Evolutionary conservation across 2,329 filamentous ascomycete species (phyloP).

Genomic region (Pseudogymnoascus sp.): DNA sequence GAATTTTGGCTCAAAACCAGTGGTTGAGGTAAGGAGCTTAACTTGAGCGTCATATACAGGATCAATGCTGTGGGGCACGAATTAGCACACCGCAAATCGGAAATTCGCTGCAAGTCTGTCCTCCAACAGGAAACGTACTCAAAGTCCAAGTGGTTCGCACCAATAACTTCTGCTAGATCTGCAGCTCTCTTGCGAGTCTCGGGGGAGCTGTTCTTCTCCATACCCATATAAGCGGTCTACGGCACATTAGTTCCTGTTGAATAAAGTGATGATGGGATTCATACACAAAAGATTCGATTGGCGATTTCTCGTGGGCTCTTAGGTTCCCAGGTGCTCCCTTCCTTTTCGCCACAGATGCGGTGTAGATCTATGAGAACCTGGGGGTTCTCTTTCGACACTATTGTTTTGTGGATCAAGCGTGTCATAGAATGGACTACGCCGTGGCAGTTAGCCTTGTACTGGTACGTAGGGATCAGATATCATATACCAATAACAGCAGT

Average conservation of each 20-base stretch:
- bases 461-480: slow-evolving; percentile 28
- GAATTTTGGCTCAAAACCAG: slow-evolving; percentile 52
- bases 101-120: neutral
- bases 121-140: slow-evolving; percentile 31
- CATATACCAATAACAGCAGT: slow-evolving; percentile 40
- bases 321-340: slow-evolving; percentile 34
- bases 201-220: slow-evolving; percentile 48
- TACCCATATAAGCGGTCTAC: slow-evolving; percentile 62
- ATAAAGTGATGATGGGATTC: neutral
- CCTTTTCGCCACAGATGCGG: slow-evolving; percentile 43
- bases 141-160: slow-evolving; percentile 56
- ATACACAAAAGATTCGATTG: slow-evolving; percentile 41
- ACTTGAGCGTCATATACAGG: slow-evolving; percentile 52
- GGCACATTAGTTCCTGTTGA: neutral
- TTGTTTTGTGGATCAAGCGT: neutral
- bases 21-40: slow-evolving; percentile 48
- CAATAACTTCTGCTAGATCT: slow-evolving; percentile 52
- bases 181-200: slow-evolving; percentile 61
- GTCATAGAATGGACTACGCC: neutral
- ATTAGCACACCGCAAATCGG: neutral
- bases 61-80: slow-evolving; percentile 45
- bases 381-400: slow-evolving; percentile 33
- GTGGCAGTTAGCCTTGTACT: neutral
- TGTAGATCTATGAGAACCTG: slow-evolving; percentile 44
- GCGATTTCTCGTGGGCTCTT: slow-evolving; percentile 46